phyloP scores from a whole-genome alignment of 2,329 filamentous ascomycete genomes.

The Colletotrichum sp. region DNA sequence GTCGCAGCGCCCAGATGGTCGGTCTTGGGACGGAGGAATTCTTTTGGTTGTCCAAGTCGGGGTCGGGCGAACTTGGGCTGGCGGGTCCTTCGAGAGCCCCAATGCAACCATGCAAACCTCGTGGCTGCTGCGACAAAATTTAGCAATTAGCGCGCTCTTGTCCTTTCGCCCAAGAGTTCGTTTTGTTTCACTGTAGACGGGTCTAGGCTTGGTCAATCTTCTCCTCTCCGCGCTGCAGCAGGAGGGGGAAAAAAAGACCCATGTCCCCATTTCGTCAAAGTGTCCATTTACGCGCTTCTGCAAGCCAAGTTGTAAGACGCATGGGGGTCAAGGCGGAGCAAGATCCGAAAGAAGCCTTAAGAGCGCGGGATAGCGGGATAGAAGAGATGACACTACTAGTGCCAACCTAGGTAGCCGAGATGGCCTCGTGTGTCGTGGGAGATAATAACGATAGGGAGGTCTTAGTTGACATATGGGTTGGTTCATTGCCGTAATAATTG shows the following conservation, averaged over 20 bases:
- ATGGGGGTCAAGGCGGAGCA: neutral
- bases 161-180: conserved; percentile 3
- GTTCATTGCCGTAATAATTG: neutral
- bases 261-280: neutral
- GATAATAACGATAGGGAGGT: neutral
- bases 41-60: conserved; percentile 1
- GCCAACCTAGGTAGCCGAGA: neutral
- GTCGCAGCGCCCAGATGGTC: neutral
- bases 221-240: neutral
- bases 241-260: neutral
- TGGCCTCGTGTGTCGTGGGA: neutral
- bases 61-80: conserved; percentile 11
- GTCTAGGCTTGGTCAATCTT: conserved; percentile 11
- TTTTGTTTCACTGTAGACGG: conserved; percentile 18
- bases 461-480: neutral
- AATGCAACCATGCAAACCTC: conserved; percentile 6
- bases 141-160: neutral
- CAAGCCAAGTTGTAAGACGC: neutral
- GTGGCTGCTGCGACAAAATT: neutral
- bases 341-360: neutral
- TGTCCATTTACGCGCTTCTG: neutral
- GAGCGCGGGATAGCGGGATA: neutral
- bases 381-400: conserved; percentile 9
- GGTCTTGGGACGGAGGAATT: conserved; percentile 3
- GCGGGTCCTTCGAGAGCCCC: neutral